A percentile compares a stretch with the other conserved stretches of the same genome.
Conservation (phyloP, 495 filamentous ascomycete species). For the Hypoxylon lienhwacheense region DNA sequence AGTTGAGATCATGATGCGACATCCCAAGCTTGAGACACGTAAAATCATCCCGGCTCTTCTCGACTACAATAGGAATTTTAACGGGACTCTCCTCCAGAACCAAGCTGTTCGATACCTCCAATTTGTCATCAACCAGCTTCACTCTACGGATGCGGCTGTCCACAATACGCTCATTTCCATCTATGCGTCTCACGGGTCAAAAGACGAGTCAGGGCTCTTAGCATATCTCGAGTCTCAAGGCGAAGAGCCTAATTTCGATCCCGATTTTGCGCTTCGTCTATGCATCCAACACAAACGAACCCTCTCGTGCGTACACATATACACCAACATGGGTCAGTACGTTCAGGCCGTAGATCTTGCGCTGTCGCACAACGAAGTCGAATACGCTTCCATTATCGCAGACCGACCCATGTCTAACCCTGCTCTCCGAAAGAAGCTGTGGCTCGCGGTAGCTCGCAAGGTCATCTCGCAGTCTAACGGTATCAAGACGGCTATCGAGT, state of each 20-base stretch:
- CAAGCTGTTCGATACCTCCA: constrained; percentile 94
- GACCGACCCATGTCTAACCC: constrained; percentile 78
- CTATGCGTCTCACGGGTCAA: constrained; percentile 81
- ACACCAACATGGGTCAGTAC: constrained; percentile 92
- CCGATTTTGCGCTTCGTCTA: constrained; percentile 94
- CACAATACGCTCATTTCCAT: constrained; percentile 98
- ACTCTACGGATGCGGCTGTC: constrained; percentile 82
- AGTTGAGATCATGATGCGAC: constrained; percentile 91
- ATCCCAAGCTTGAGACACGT: constrained; percentile 81
- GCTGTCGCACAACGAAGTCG: constrained; percentile 82
- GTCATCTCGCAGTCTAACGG: constrained; percentile 82
- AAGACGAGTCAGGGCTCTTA: constrained; percentile 80
- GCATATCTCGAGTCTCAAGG: constrained; percentile 80
- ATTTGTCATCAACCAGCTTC: constrained; percentile 86
- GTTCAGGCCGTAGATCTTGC: constrained; percentile 89
- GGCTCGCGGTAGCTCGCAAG: constrained; percentile 90
- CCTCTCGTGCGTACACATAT: constrained; percentile 92
- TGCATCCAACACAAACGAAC: constrained; percentile 93
- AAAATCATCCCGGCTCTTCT: constrained; percentile 90
- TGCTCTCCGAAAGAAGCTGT: constrained; percentile 86
- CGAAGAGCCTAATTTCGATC: constrained; percentile 75
- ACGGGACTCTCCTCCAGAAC: constrained; percentile 67
- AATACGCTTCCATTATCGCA: constrained; percentile 86
- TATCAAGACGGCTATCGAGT: constrained; percentile 94
- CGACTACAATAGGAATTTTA: constrained; percentile 82